Evolutionary conservation across 2,329 filamentous ascomycete species (phyloP).

Genomic region (Nigrospora sphaerica): DNA sequence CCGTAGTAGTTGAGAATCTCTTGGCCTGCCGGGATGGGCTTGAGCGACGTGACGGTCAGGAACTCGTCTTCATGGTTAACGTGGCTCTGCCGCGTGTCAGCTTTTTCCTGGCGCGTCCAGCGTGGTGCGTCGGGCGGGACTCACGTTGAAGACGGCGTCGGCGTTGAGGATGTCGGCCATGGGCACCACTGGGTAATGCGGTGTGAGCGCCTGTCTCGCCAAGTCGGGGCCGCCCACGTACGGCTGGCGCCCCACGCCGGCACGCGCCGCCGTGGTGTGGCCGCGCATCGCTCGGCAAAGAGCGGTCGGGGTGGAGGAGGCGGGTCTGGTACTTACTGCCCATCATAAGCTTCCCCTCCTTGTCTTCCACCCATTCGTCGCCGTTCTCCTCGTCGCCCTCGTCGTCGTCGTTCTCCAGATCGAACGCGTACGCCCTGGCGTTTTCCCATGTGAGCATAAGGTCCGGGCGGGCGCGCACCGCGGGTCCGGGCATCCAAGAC

Average conservation of each 20-base stretch:
- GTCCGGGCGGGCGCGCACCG: too few relatives aligned
- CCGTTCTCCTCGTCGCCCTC: conserved; percentile 50
- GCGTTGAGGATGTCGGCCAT: conserved; percentile 88
- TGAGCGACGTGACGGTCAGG: conserved; percentile 66
- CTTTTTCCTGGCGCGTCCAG: neutral
- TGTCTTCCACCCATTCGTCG: conserved; percentile 60
- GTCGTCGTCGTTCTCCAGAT: conserved; percentile 50
- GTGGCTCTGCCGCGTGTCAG: conserved; percentile 28
- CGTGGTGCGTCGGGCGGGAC: conserved; percentile 11
- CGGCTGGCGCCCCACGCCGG: too few relatives aligned
- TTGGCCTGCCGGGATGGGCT: conserved; percentile 60
- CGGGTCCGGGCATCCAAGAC: too few relatives aligned
- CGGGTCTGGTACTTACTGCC: conserved; percentile 38
- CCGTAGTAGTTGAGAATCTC: conserved; percentile 90
- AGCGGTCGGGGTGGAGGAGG: too few relatives aligned
- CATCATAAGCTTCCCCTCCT: conserved; percentile 52
- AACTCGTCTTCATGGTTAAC: conserved; percentile 45
- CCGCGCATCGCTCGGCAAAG: too few relatives aligned
- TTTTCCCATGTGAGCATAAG: too few relatives aligned
- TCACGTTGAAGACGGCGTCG: conserved; percentile 77
- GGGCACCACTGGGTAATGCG: conserved; percentile 55
- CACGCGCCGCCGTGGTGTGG: too few relatives aligned
- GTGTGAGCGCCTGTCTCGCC: too few relatives aligned
- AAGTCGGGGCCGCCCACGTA: too few relatives aligned
- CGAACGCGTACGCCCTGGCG: conserved; percentile 68